A percentile compares a stretch with the other conserved stretches of the same genome.
Evolutionary conservation across 1,139 yeast genomes (phyloP).

Genomic region (Sugiyamaella neomexicana): DNA sequence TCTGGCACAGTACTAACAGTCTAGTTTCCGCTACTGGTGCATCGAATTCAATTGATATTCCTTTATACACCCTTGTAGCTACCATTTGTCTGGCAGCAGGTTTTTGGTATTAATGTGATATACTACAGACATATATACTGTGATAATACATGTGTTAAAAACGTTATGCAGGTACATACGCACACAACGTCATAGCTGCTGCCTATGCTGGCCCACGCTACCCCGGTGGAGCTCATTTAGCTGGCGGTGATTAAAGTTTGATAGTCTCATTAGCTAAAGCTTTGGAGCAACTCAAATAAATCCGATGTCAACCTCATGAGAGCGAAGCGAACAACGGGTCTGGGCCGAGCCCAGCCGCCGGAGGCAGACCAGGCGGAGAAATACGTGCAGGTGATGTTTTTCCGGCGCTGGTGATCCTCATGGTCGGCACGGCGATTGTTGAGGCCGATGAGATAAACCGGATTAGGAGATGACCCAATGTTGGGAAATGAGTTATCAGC

Average conservation of each 20-base stretch:
- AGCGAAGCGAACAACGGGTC: not conserved
- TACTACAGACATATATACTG: no score
- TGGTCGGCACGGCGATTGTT: not conserved
- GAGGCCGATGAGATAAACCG: not conserved
- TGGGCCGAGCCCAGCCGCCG: not conserved
- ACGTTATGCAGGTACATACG: no score
- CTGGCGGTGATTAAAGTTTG: no score
- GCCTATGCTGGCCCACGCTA: no score
- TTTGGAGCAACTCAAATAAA: no score
- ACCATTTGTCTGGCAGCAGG: not conserved
- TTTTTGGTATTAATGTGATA: not conserved
- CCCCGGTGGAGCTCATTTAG: no score
- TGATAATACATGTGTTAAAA: no score
- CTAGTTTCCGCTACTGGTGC: not conserved
- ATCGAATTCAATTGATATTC: not conserved
- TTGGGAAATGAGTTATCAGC: not conserved
- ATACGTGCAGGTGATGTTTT: no score
- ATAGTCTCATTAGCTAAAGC: no score
- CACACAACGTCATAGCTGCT: no score
- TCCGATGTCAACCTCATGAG: no score
- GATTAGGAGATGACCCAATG: not conserved
- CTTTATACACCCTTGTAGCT: not conserved
- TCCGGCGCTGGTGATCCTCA: not conserved
- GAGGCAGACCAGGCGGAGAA: not conserved
- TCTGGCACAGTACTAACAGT: not conserved